These are phyloP conservation scores for Guillardia theta DNA, from an alignment of 78 protist species.

Conservation along the genomic window DNA sequence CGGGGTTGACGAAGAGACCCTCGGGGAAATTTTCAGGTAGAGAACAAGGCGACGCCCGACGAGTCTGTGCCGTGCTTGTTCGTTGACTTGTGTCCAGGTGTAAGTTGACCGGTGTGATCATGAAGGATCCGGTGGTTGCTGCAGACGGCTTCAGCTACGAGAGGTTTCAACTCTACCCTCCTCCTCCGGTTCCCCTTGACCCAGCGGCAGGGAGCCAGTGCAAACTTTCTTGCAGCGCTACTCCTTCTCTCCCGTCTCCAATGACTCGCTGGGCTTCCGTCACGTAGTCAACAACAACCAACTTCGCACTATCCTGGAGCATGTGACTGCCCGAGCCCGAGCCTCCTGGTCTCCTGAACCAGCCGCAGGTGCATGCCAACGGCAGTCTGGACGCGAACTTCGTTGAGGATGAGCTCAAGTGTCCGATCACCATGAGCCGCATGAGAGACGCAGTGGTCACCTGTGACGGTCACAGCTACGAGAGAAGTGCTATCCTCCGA, in stretches of 20 bases:
- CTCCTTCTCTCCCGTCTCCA: neutral
- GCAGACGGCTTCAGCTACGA: conserved; percentile 20
- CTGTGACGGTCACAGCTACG: conserved; percentile 24
- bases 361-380: too few relatives aligned
- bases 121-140: conserved; percentile 11
- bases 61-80: too few relatives aligned
- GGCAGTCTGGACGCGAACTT: neutral
- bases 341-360: too few relatives aligned
- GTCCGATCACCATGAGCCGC: neutral
- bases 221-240: neutral
- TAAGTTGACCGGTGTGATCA: neutral
- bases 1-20: too few relatives aligned
- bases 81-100: too few relatives aligned
- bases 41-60: neutral
- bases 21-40: neutral
- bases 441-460: neutral
- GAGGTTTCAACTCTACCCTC: too few relatives aligned
- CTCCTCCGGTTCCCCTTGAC: too few relatives aligned
- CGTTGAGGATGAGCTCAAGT: neutral
- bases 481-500: neutral
- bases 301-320: neutral
- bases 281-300: neutral
- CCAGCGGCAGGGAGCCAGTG: neutral
- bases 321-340: neutral
- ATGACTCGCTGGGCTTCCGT: neutral